Evolutionary conservation across 306 rosid species (phyloP).

Genomic region (cucumber (Cucumis sativus)): DNA sequence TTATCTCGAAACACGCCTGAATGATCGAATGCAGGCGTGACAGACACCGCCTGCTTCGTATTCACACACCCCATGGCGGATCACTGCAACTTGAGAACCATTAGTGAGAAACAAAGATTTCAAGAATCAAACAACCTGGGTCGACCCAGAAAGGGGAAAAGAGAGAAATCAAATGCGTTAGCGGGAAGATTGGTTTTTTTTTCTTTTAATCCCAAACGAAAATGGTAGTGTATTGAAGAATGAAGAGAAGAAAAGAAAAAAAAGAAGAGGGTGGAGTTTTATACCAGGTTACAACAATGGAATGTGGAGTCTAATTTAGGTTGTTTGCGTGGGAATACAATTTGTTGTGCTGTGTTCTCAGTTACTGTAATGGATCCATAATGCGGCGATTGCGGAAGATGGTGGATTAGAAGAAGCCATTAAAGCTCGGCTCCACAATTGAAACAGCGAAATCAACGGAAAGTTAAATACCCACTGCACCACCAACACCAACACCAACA

Average conservation of each 20-base stretch:
- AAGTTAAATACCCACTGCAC: not conserved
- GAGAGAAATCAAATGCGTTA: not conserved
- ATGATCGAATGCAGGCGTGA: slow-evolving; percentile 82
- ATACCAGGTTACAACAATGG: slow-evolving; percentile 12
- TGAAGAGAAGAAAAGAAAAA: not conserved
- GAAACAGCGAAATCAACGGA: slow-evolving; percentile 12
- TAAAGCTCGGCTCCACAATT: slow-evolving; percentile 10
- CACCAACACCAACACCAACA: not conserved
- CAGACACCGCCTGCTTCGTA: slow-evolving; percentile 80
- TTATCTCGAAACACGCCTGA: slow-evolving; percentile 39
- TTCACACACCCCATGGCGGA: slow-evolving; percentile 77
- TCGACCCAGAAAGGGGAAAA: slow-evolving; percentile 11
- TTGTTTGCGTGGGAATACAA: not conserved
- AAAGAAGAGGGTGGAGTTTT: not conserved
- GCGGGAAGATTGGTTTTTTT: not conserved
- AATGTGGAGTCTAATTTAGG: not conserved
- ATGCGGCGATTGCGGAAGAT: slow-evolving; percentile 64
- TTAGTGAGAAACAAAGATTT: not conserved
- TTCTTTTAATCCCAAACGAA: not conserved
- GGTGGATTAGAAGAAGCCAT: slow-evolving; percentile 12
- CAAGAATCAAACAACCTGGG: not conserved
- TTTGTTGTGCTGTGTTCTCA: not conserved
- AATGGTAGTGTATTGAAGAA: not conserved
- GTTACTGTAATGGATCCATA: slow-evolving; percentile 6
- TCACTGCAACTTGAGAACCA: slow-evolving; percentile 7